Evolutionary conservation across 371 early-diverging fungal genomes (phyloP).

Genomic region (Mucor piriformis): DNA sequence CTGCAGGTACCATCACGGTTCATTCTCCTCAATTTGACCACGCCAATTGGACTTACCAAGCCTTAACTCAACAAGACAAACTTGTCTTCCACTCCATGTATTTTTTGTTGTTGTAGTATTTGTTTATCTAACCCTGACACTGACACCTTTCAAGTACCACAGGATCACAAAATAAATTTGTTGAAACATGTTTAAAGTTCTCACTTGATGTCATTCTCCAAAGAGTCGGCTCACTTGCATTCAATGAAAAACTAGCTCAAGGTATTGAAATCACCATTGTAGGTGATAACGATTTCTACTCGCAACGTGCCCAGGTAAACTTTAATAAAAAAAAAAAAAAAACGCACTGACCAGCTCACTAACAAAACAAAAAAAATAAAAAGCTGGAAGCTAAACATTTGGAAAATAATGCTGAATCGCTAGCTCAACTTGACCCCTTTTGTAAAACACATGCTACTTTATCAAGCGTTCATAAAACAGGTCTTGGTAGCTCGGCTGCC

Average conservation of each 20-base stretch:
- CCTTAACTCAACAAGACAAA: constrained; percentile 22
- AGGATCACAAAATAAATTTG: constrained; percentile 39
- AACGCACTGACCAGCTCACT: neutral
- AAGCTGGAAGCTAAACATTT: constrained; percentile 42
- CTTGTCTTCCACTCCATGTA: constrained; percentile 30
- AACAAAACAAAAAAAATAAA: constrained; percentile 25
- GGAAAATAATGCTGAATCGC: constrained; percentile 58
- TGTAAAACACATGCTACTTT: constrained; percentile 70
- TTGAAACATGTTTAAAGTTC: constrained; percentile 37
- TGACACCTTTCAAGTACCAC: constrained; percentile 6
- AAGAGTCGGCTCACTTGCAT: constrained; percentile 20
- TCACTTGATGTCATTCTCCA: constrained; percentile 40
- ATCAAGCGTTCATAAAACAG: constrained; percentile 89
- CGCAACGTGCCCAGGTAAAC: constrained; percentile 75
- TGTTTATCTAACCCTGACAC: neutral
- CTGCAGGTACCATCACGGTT: constrained; percentile 49
- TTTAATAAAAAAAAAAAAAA: neutral
- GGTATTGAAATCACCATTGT: constrained; percentile 75
- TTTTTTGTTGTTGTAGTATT: too few relatives aligned
- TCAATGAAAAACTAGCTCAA: constrained; percentile 18
- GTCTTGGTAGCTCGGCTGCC: constrained; percentile 94
- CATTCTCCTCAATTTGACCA: constrained; percentile 74
- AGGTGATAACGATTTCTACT: constrained; percentile 96
- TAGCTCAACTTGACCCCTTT: constrained; percentile 69
- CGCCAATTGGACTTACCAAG: constrained; percentile 66